A percentile compares a stretch with the other conserved stretches of the same genome.
Conservation (phyloP, 2,329 filamentous ascomycete species). For the Fusarium sp. region DNA sequence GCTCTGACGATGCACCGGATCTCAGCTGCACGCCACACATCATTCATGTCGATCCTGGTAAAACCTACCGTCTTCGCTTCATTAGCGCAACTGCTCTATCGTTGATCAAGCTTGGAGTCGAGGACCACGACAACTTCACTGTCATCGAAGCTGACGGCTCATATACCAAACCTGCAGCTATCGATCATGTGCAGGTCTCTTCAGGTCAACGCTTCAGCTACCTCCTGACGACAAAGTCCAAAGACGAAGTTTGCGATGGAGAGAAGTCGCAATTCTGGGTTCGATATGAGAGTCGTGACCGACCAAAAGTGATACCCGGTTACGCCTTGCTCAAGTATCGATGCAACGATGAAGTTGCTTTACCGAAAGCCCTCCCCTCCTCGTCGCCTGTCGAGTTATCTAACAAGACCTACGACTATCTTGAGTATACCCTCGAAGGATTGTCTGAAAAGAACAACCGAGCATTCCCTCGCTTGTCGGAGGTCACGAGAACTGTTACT, state of each 20-base stretch:
- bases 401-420: conserved; percentile 54
- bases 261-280: conserved; percentile 26
- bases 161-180: conserved; percentile 20
- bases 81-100: conserved; percentile 30
- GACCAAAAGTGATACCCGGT: conserved; percentile 21
- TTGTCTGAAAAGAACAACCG: not conserved
- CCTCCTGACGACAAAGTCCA: conserved; percentile 1
- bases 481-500: conserved; percentile 65
- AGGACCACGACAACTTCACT: conserved; percentile 2
- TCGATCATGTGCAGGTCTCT: conserved; percentile 24
- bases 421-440: conserved; percentile 57
- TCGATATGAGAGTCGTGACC: conserved; percentile 34
- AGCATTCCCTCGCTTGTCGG: conserved; percentile 56
- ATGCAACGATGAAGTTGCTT: not conserved
- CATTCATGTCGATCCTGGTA: conserved; percentile 22
- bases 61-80: conserved; percentile 25
- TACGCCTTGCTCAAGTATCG: conserved; percentile 31
- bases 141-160: conserved; percentile 39
- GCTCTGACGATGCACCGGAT: conserved; percentile 22
- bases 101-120: conserved; percentile 30
- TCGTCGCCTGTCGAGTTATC: conserved; percentile 52
- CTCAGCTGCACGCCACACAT: conserved; percentile 30
- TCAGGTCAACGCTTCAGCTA: conserved; percentile 38
- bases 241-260: not conserved
- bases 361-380: conserved; percentile 14